Conservation (phyloP, 495 filamentous ascomycete genomes). For the Endocarpon pusillum region DNA sequence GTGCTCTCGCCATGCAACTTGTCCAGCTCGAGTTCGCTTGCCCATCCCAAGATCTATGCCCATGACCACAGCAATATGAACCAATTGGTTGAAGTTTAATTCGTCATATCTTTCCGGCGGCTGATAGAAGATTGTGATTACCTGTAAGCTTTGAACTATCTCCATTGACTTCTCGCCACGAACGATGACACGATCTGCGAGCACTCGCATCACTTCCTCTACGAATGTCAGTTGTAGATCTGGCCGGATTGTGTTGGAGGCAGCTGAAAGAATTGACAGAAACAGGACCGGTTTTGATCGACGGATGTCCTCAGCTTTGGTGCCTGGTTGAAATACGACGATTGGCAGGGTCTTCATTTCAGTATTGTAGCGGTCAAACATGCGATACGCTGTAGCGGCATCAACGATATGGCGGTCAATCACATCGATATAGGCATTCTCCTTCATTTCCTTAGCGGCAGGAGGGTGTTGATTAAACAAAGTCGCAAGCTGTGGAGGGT, state of each 20-base stretch:
- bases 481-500: not conserved
- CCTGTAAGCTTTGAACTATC: slow-evolving; percentile 61
- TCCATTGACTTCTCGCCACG: slow-evolving; percentile 74
- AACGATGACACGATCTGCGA: slow-evolving; percentile 58
- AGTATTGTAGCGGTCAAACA: slow-evolving; percentile 54
- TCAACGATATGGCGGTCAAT: slow-evolving; percentile 54
- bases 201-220: slow-evolving; percentile 50
- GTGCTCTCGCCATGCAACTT: slow-evolving; percentile 17
- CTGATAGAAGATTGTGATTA: slow-evolving; percentile 64
- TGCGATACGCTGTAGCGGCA: slow-evolving; percentile 37
- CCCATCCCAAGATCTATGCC: slow-evolving; percentile 78
- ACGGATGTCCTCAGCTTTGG: slow-evolving; percentile 48
- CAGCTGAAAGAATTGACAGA: slow-evolving; percentile 55
- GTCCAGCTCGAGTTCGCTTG: slow-evolving; percentile 16
- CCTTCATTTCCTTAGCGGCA: slow-evolving; percentile 7
- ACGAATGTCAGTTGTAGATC: slow-evolving; percentile 41
- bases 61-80: slow-evolving; percentile 70
- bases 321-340: slow-evolving; percentile 55
- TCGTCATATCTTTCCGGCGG: slow-evolving; percentile 73
- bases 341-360: slow-evolving; percentile 61
- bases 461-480: not conserved
- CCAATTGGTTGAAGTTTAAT: slow-evolving; percentile 78
- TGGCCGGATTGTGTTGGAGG: slow-evolving; percentile 44
- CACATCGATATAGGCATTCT: slow-evolving; percentile 38
- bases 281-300: slow-evolving; percentile 63